Percentiles rank a stretch among this genome's conserved stretches.
phyloP scores from a whole-genome alignment of 1,284 basidiomycete genomes.

The Hypsizygus ulmarius region DNA sequence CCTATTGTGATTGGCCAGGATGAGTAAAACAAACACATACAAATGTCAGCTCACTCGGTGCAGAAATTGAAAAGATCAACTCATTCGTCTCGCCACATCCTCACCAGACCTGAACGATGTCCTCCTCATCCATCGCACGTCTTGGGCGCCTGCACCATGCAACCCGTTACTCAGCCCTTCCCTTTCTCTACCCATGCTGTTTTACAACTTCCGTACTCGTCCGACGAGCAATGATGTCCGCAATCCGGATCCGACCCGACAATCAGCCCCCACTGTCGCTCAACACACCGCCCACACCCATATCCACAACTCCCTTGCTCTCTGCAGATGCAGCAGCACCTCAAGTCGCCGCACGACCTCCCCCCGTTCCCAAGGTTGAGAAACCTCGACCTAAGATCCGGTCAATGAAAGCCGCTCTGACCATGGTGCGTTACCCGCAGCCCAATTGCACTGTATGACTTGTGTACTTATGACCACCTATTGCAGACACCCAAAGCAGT shows the following conservation, averaged over 20 bases:
- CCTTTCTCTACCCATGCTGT: conserved; percentile 36
- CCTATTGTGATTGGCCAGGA: conserved; percentile 17
- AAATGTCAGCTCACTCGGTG: conserved; percentile 18
- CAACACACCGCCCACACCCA: conserved; percentile 43
- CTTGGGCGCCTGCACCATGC: conserved; percentile 26
- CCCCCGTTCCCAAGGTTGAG: conserved; percentile 61
- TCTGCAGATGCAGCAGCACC: conserved; percentile 63
- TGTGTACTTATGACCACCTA: conserved; percentile 6
- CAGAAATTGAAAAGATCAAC: not conserved
- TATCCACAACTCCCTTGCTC: conserved; percentile 38
- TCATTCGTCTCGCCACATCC: not conserved
- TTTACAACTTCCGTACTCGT: conserved; percentile 26
- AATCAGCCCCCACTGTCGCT: conserved; percentile 31
- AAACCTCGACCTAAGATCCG: conserved; percentile 66
- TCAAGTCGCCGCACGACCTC: conserved; percentile 67
- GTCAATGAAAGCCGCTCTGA: conserved; percentile 79
- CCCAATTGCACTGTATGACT: conserved; percentile 2
- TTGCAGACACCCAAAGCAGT: conserved; percentile 82
- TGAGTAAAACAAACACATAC: conserved; percentile 4
- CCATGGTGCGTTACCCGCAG: conserved; percentile 58
- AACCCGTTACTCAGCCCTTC: conserved; percentile 26
- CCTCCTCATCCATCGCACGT: conserved; percentile 26
- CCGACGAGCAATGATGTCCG: conserved; percentile 62
- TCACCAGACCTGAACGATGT: conserved; percentile 25
- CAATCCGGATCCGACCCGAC: conserved; percentile 35